Evolutionary conservation across 1,284 basidiomycete genomes (phyloP), one percentile per base, ranked within the genome.

Genomic region (Boletellus deceptivus): DNA sequence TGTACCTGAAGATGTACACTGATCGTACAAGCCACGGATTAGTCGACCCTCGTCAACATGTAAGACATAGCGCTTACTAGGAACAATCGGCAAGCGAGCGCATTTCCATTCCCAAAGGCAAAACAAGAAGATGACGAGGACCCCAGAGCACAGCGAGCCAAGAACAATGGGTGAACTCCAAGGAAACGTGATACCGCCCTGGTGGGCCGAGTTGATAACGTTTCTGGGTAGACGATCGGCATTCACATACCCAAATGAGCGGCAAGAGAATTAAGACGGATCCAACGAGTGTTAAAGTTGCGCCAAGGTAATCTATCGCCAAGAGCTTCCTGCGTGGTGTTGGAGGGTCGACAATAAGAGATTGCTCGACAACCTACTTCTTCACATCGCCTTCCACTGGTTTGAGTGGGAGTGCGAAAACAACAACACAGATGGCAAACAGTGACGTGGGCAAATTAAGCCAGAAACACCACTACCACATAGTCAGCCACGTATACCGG

Each of bases 61-160:
- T 33, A 25, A 41, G 17, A 45, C 9, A 14, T 31, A 40, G n/a
- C 14, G 68, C 79, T 57, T 60, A 83, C 84, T 82, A 6, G 85
- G 85, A 2, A 88, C 75, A 43, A 87, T 84, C 0, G 88, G 86
- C 7, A 91, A 72, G 35, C 68, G 70, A 1, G 86, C 83, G 1
- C 83, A 73, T 61, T 81, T 84, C 76, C 82, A 84, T 69, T 92
- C 89, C 76, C 86, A 88, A 16, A 84, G 46, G 45, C 86, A 78
- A 64, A 91, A 91, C 1, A 86, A 49, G 0, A 60, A 68, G 10
- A 83, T 67, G 1, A 86, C 72, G 3, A 79, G 55, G 11, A 82
- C 55, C 0, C 87, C 85, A 0, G 81, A 75, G 41, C 79, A 67
- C 2, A 91, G 67, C 0, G 84, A 80, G 1, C 75, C 84, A 17